A percentile compares a stretch with the other conserved stretches of the same genome.
Conservation (phyloP, 1,284 basidiomycete genomes). For the Malassezia globosa region DNA sequence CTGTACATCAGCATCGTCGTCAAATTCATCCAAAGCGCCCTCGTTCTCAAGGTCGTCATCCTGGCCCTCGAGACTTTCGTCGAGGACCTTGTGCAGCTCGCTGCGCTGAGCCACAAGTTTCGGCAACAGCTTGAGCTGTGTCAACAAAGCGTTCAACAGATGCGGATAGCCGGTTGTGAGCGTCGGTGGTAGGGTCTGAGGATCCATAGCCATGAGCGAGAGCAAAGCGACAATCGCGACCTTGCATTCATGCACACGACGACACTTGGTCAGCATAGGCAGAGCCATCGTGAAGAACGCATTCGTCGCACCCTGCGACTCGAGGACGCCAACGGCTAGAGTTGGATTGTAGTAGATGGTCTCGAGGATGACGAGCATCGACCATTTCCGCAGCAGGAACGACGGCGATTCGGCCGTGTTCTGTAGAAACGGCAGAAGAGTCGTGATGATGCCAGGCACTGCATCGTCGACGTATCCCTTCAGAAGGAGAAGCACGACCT, state of each 20-base stretch:
- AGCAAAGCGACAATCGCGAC: slow-evolving; percentile 61
- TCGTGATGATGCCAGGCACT: slow-evolving; percentile 27
- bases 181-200: slow-evolving; percentile 23
- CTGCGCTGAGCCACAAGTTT: slow-evolving; percentile 33
- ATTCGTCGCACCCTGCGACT: slow-evolving; percentile 55
- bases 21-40: slow-evolving; percentile 26
- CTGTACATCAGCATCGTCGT: slow-evolving; percentile 38
- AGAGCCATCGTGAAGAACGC: slow-evolving; percentile 65
- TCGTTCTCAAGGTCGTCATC: slow-evolving; percentile 26
- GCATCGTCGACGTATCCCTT: slow-evolving; percentile 56
- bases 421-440: slow-evolving; percentile 25
- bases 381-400: slow-evolving; percentile 60
- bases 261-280: slow-evolving; percentile 56
- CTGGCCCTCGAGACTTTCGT: slow-evolving; percentile 28
- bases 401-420: slow-evolving; percentile 52
- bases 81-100: slow-evolving; percentile 34
- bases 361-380: slow-evolving; percentile 72
- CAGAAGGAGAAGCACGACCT: slow-evolving; percentile 68
- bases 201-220: slow-evolving; percentile 28
- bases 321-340: slow-evolving; percentile 65
- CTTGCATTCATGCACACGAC: slow-evolving; percentile 84
- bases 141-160: slow-evolving; percentile 27
- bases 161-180: slow-evolving; percentile 28
- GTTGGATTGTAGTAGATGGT: slow-evolving; percentile 72
- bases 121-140: slow-evolving; percentile 31